Evolutionary conservation across 2,329 filamentous ascomycete genomes (phyloP), one percentile per base, ranked within the genome.

Genomic region (Akanthomyces muscarius): DNA sequence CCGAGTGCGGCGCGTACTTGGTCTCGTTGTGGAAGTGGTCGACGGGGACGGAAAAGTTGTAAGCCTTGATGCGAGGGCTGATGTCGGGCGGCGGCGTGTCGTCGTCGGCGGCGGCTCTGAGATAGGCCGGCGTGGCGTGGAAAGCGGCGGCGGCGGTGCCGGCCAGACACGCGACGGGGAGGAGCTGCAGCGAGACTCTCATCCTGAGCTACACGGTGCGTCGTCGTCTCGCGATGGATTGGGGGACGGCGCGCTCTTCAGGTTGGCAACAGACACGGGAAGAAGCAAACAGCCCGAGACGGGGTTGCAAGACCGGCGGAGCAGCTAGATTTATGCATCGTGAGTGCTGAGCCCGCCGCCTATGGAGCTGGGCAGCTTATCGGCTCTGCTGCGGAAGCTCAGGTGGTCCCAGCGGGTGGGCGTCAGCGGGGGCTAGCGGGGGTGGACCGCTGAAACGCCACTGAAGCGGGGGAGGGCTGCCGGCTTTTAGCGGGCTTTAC

Each of bases 21-120:
- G 86, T 84, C 61, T 92, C 88, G 70, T 94, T 91, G 75, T 90
- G 90, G 76, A 95, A 96, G 71, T 95, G 90, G 73, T 96, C 91
- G 41, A 96, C 79, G 18, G 83, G 83, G 4, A 83, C 81, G 2
- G 73, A 74, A 57, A 77, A 63, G 64, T 76, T 76, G 58, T 64
- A 62, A 28, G 53, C 58, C 58, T 64, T 64, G 52, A 64, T 64
- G n/a, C 38, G 47, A 18, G 52, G 55, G 50, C 62, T 48, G 5
- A 54, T 30, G 30, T 33, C 41, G 16, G 50, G 48, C 16, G 42
- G 42, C 11, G 18, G 36, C 7, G 23, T 30, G 16, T 4, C 30
- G 44, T 33, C 41, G n/a, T 45, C 23, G 41, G 18, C 56, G n/a
- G 50, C 41, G 18, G 5, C 38, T 16, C 4, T 16, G 23, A 51